These are phyloP conservation scores for Epichloe hybrida DNA, from an alignment of 2,329 filamentous ascomycete species.

Conservation along the genomic window DNA sequence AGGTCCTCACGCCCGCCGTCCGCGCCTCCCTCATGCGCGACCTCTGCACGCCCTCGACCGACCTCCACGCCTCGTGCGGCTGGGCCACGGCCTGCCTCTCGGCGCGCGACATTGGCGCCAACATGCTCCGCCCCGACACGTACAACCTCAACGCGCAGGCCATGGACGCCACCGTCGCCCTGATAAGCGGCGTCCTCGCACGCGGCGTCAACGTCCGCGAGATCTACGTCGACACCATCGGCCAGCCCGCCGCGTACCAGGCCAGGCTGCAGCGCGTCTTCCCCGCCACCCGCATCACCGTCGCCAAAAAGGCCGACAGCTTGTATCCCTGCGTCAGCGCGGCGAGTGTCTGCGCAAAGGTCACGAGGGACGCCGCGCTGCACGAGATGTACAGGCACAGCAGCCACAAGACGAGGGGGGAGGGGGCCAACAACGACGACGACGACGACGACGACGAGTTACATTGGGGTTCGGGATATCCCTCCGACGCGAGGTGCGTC, in stretches of 20 bases:
- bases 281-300: constrained; percentile 60
- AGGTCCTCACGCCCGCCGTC: constrained; percentile 70
- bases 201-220: constrained; percentile 71
- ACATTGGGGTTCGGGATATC: constrained; percentile 85
- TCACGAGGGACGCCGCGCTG: constrained; percentile 80
- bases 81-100: constrained; percentile 80
- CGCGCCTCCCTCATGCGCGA: constrained; percentile 56
- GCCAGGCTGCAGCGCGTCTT: constrained; percentile 72
- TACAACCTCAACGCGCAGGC: constrained; percentile 97
- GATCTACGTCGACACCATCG: constrained; percentile 93
- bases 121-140: constrained; percentile 54
- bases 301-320: constrained; percentile 85
- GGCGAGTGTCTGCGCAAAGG: constrained; percentile 89
- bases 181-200: constrained; percentile 66
- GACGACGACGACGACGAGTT: constrained; percentile 24
- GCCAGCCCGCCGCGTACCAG: constrained; percentile 71
- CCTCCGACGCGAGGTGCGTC: constrained; percentile 69
- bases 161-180: constrained; percentile 74
- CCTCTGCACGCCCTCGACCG: constrained; percentile 50
- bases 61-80: constrained; percentile 47
- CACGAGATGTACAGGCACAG: constrained; percentile 55
- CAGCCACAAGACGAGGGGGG: too few relatives aligned
- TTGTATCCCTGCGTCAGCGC: constrained; percentile 88
- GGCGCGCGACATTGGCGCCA: constrained; percentile 66
- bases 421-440: too few relatives aligned